Evolutionary conservation across 2,329 filamentous ascomycete genomes (phyloP), one percentile per base, ranked within the genome.

Genomic region (Claviceps arundinis): DNA sequence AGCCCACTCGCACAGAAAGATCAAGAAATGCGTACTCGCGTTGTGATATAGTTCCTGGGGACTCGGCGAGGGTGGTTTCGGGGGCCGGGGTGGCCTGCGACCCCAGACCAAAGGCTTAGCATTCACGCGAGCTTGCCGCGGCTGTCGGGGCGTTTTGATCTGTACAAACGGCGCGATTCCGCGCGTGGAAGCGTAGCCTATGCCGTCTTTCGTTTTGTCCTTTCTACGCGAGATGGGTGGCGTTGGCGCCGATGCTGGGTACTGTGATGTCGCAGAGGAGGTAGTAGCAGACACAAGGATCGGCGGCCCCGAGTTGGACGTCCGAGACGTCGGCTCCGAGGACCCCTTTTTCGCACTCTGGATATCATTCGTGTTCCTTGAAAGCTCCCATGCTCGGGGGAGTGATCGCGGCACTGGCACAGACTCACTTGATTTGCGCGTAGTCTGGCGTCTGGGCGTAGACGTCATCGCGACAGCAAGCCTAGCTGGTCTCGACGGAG

Each of bases 1-100:
- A 22, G 65, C 56, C 81, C 81, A 84, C 61, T 83, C 78, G 62
- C 81, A 84, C 9, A 72, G 54, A 59, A 79, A 84, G 2, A 70
- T 62, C n/a, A 71, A 52, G 57, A 76, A 82, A 4, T 64, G 64
- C 5, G 75, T 70, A 22, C 69, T 60, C 22, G 71, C 61, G 19
- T 56, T 59, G 30, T 64, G 60, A 53, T 77, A 80, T 30, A 70
- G 61, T 13, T 70, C 66, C 45, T 66, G 60, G 0, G 70, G 67
- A 14, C 68, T 63, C 16, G 67, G 68, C 5, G 68, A 67, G 2
- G 65, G 61, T 30, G 64, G 57, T 50, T 68, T 70, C 3, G 69
- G 66, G 4, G 70, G 71, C 4, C 73, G 68, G 7, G 74, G 72
- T 22, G 70, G 65, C 30, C 68, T 65, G 56, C 72, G 74, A 2